These are phyloP conservation scores for Kalanchoe fedtschenkoi DNA, from an alignment of 164 flowering plant genomes.

Conservation along the genomic window DNA sequence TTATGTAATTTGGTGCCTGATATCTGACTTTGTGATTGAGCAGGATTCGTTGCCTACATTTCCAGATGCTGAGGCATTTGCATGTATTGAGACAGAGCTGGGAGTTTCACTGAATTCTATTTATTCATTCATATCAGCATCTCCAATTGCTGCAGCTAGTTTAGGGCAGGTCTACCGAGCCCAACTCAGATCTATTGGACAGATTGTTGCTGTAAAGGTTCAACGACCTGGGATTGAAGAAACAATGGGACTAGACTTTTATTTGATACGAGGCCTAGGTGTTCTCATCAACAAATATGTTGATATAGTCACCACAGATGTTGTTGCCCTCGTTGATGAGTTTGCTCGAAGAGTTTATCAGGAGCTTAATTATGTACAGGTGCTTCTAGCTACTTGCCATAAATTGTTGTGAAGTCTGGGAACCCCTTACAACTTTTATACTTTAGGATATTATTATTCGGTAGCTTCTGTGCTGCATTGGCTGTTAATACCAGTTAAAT, in stretches of 20 bases:
- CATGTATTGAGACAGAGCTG: conserved; percentile 82
- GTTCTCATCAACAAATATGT: conserved; percentile 73
- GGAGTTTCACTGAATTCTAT: conserved; percentile 64
- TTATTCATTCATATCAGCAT: conserved; percentile 63
- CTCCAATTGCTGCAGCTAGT: conserved; percentile 99
- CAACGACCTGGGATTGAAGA: conserved; percentile 96
- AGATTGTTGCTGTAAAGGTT: conserved; percentile 90
- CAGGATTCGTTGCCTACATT: conserved; percentile 96
- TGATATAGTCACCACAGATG: conserved; percentile 67
- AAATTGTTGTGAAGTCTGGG: background rate
- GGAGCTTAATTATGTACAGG: conserved; percentile 98
- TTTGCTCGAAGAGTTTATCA: conserved; percentile 93
- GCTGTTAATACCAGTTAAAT: conserved; percentile 6
- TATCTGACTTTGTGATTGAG: conserved; percentile 13
- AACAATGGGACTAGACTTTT: conserved; percentile 86
- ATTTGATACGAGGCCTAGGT: conserved; percentile 69
- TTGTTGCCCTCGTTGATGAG: conserved; percentile 89
- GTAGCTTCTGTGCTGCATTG: background rate
- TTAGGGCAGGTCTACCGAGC: conserved; percentile 97
- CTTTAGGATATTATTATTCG: background rate
- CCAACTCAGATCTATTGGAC: conserved; percentile 61
- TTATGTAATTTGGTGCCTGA: too few species aligned
- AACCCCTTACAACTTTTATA: background rate
- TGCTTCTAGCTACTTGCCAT: conserved; percentile 27
- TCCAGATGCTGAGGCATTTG: conserved; percentile 79